Base-by-base conservation (phyloP, 2,329 filamentous ascomycete species). In the Dactylellina haptotyla region DNA sequence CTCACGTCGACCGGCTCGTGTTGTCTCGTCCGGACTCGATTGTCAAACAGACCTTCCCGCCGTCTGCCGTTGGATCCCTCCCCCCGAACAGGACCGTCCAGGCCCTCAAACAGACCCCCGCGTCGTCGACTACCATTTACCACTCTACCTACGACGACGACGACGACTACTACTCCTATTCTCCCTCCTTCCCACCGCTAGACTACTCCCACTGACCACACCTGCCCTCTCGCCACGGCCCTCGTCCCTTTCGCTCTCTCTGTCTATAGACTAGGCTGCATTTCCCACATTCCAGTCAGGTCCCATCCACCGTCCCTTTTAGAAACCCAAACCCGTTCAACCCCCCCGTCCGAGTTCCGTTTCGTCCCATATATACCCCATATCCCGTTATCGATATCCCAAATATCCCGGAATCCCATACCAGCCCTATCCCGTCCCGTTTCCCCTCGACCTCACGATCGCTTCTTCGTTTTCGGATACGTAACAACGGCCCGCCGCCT, bases 41-140 rank as follows among this genome's bases (percentile, higher is more conserved):
- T n/a, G n/a, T n/a, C n/a, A n/a, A n/a, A n/a, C 64, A 70, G 61
- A 72, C 58, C 54, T 28, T 64, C 67, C 53, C 51, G 43, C 59
- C 59, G 32, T 72, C 53, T 59, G 51, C 66, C 67, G 46, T 50
- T n/a, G n/a, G n/a, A n/a, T n/a, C n/a, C n/a, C n/a, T n/a, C n/a
- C n/a, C n/a, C n/a, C n/a, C n/a, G n/a, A n/a, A n/a, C n/a, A n/a
- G n/a, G n/a, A n/a, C n/a, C n/a, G n/a, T n/a, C n/a, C n/a, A n/a
- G n/a, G n/a, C n/a, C n/a, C n/a, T n/a, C n/a, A n/a, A n/a, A n/a
- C n/a, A n/a, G n/a, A n/a, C n/a, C n/a, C n/a, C n/a, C n/a, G n/a
- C n/a, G n/a, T n/a, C n/a, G n/a, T n/a, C n/a, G n/a, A n/a, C n/a
- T n/a, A n/a, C n/a, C n/a, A n/a, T n/a, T n/a, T n/a, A n/a, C n/a